Conservation (phyloP, 2,329 filamentous ascomycete species). For the Didymella sp. region DNA sequence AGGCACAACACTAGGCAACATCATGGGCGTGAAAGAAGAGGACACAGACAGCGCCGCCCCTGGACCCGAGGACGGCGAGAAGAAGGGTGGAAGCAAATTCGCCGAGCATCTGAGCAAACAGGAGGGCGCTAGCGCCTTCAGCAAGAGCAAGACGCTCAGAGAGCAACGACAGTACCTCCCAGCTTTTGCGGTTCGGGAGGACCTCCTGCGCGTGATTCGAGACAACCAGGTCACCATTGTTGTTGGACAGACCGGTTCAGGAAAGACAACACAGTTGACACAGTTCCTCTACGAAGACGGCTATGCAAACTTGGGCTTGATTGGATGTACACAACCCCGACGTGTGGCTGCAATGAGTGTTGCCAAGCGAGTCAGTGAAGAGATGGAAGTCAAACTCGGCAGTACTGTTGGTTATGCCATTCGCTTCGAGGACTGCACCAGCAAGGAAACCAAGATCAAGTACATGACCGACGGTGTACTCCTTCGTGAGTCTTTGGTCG, state of each 20-base stretch:
- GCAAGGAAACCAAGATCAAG: slow-evolving; percentile 93
- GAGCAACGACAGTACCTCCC: slow-evolving; percentile 94
- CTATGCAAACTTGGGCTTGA: slow-evolving; percentile 85
- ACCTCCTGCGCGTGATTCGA: slow-evolving; percentile 86
- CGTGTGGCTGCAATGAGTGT: slow-evolving; percentile 99
- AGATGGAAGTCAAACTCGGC: slow-evolving; percentile 94
- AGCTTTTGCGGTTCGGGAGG: slow-evolving; percentile 94
- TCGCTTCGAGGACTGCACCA: slow-evolving; percentile 97
- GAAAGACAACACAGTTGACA: slow-evolving; percentile 96
- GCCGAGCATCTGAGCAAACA: slow-evolving; percentile 87
- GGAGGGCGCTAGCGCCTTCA: slow-evolving; percentile 86
- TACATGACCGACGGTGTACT: slow-evolving; percentile 99
- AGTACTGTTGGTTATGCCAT: slow-evolving; percentile 94
- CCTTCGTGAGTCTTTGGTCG: slow-evolving; percentile 88
- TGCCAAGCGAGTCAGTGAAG: slow-evolving; percentile 95
- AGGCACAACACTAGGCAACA: slow-evolving; percentile 88
- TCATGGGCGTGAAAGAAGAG: slow-evolving; percentile 95
- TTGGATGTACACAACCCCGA: slow-evolving; percentile 94
- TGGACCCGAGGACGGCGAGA: slow-evolving; percentile 73
- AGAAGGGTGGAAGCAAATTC: slow-evolving; percentile 77
- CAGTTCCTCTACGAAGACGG: slow-evolving; percentile 97
- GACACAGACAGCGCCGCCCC: slow-evolving; percentile 86
- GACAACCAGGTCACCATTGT: slow-evolving; percentile 98
- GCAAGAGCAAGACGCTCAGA: slow-evolving; percentile 84
- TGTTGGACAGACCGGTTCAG: slow-evolving; percentile 95